Evolutionary conservation across 129 eudicot genomes (phyloP).

Genomic region (Chrysanthemum makinoi): DNA sequence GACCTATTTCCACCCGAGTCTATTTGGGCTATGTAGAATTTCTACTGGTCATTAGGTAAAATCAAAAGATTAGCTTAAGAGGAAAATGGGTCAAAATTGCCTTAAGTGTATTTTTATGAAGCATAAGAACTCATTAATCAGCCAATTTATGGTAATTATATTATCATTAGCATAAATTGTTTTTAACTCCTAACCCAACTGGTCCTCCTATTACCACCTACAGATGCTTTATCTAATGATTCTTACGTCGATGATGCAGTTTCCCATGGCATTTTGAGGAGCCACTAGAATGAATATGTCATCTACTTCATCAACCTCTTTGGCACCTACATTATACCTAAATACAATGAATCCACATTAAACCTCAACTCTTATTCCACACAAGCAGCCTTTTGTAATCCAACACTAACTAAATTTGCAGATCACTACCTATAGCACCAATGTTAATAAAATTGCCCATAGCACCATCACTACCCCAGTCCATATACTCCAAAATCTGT

Average conservation of each 20-base stretch:
- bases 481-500: constrained; percentile 93
- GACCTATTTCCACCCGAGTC: background rate
- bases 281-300: constrained; percentile 95
- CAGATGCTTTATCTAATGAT: background rate
- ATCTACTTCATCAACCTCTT: constrained; percentile 87
- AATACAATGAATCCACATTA: constrained; percentile 11
- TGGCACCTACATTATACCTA: constrained; percentile 51
- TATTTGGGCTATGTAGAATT: no score
- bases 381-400: constrained; percentile 1
- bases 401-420: background rate
- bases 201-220: background rate
- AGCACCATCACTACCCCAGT: constrained; percentile 97
- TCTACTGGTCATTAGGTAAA: background rate
- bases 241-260: constrained; percentile 91
- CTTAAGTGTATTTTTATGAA: background rate
- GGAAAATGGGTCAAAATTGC: background rate
- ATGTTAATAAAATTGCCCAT: constrained; percentile 78
- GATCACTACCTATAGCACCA: constrained; percentile 78
- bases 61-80: background rate
- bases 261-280: constrained; percentile 99
- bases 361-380: background rate
- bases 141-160: background rate
- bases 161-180: background rate
- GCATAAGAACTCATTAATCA: background rate
- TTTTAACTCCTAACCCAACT: background rate